These are phyloP conservation scores for Trypanosoma brucei DNA, from an alignment of 208 protist genomes.

Conservation along the genomic window DNA sequence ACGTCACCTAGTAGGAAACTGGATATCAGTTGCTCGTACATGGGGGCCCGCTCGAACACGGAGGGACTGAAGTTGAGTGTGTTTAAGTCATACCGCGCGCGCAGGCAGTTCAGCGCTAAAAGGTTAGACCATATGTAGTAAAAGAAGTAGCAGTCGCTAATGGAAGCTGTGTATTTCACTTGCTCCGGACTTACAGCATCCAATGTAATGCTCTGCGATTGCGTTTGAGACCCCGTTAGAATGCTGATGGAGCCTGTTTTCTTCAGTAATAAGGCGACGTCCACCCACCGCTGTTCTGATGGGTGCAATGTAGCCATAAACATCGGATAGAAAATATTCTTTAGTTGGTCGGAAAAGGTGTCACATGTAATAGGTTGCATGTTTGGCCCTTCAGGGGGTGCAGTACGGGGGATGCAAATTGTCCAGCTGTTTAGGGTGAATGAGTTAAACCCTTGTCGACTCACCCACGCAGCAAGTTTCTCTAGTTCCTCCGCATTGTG, in stretches of 20 bases:
- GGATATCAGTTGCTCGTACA: constrained; percentile 91
- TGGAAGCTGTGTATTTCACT: constrained; percentile 60
- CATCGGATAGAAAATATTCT: constrained; percentile 97
- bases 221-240: constrained; percentile 35
- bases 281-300: constrained; percentile 55
- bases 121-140: constrained; percentile 98
- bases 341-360: constrained; percentile 75
- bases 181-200: constrained; percentile 50
- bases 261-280: constrained; percentile 92
- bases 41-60: constrained; percentile 74
- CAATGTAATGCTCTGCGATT: constrained; percentile 42
- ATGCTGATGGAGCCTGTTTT: constrained; percentile 95
- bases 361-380: constrained; percentile 36
- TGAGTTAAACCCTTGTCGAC: constrained; percentile 81
- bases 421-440: constrained; percentile 75
- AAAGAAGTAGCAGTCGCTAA: constrained; percentile 97
- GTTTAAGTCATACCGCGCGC: constrained; percentile 69
- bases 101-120: constrained; percentile 92
- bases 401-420: constrained; percentile 41
- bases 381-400: constrained; percentile 35
- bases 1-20: constrained; percentile 91
- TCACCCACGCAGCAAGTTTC: constrained; percentile 69
- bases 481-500: constrained; percentile 64
- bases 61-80: constrained; percentile 92
- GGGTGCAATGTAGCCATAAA: constrained; percentile 97